Base-by-base conservation (phyloP, 139 green algal species). In the Ostreobium quekettii region DNA sequence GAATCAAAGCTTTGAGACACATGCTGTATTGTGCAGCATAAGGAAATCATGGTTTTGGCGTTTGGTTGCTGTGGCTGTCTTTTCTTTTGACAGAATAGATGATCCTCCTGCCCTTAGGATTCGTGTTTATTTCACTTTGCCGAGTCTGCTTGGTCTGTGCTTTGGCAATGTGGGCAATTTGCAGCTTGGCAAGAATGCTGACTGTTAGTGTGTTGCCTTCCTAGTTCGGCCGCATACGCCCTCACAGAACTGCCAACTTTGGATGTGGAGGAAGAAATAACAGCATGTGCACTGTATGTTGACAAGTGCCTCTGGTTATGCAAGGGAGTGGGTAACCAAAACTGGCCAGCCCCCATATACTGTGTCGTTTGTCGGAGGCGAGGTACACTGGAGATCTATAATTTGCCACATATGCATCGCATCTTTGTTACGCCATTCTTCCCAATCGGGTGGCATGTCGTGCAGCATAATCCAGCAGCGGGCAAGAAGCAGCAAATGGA, bases 321-420 rank as follows among this genome's bases (percentile, higher is more conserved):
- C 26, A 26, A 56, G 28, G 61, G 36, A 32, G 4, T n/a, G 19
- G 3, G 11, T 3, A 57, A 19, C 42, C 37, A 36, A 8, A 30
- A 57, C 3, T 68, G 30, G 49, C 4, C 38, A 28, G 5, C 4
- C 7, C 61, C 61, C 8, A 29, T 68, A n/a, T 68, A 57, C n/a
- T 68, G 61, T n/a, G 4, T 68, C 36, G 35, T 68, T 19, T 57
- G 36, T 30, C 35, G 61, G 11, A 53, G 15, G 36, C 4, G 6
- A 5, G 61, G 61, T 7, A n/a, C 26, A 24, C 11, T 68, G 36
- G 61, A 68, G 31, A 68, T 68, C 61, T 68, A 68, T 56, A 11
- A 35, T 30, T 56, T 68, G n/a, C 61, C 61, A 26, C 61, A 68
- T 11, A 68, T 68, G 61, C 24, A 56, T 4, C 30, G 32, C 6